Base-by-base conservation (phyloP, 345 rosid genomes). In the Eucalyptus polybractea region DNA sequence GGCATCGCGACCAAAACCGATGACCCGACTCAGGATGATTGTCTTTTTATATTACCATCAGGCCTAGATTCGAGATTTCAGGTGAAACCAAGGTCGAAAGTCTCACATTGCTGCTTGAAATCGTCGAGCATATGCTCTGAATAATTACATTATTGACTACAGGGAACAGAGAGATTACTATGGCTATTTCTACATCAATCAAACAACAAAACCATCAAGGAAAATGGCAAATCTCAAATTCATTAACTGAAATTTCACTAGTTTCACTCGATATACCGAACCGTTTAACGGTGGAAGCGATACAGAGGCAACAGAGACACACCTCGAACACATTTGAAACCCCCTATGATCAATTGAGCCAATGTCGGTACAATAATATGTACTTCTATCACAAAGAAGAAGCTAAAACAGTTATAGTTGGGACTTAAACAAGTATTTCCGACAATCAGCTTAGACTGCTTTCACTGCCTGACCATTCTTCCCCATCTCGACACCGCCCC, bases 401-500 rank as follows among this genome's bases (percentile, higher is more conserved):
- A 50, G 50, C 60, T 54, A 76, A 11, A 44, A 49, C 3, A 44
- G 27, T 33, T 47, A 56, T 25, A 31, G 45, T 72, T 24, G n/a
- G 37, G 10, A 8, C 33, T 27, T 7, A 86, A 50, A 50, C 62
- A 50, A 69, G 27, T 17, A 7, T 17, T 62, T 56, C 58, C 16
- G 16, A 33, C 13, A 10, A 10, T 37, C 50, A 12, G 69, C 50
- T 91, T 91, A 94, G 24, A 93, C 93, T 80, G 13, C 89, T 91
- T 94, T 93, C 4, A 86, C 27, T 8, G 58, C 91, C 45, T 10
- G 88, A 19, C 91, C 92, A 50, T 87, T 95, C 85, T 94, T 93
- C n/a, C 90, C 90, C 97, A 95, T 94, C 90, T 96, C 95, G 51
- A 93, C 31, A 14, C 87, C 29, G 8, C 81, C 87, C 13, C 92